phyloP scores from a whole-genome alignment of 352 stramenopile genomes.

The Globisporangium spinosum region DNA sequence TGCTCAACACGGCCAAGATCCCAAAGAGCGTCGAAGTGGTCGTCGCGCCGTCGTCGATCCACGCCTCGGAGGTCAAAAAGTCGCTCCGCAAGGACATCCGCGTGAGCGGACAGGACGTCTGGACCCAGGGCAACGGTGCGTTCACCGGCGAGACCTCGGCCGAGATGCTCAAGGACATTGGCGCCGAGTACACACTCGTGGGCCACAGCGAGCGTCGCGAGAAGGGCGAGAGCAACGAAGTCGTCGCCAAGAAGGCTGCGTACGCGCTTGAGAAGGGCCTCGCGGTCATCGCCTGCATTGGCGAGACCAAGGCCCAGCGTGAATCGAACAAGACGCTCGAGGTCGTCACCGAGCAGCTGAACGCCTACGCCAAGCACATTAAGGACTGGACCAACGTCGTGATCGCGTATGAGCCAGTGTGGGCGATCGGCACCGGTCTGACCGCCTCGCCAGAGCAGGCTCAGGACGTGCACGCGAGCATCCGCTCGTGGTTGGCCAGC shows the following conservation, averaged over 20 bases:
- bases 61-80: constrained; percentile 71
- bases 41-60: constrained; percentile 93
- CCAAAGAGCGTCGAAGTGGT: constrained; percentile 92
- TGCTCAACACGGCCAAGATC: constrained; percentile 85
- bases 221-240: constrained; percentile 89
- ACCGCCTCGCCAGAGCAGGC: constrained; percentile 97
- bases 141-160: constrained; percentile 97
- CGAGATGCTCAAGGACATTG: constrained; percentile 96
- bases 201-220: constrained; percentile 95
- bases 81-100: constrained; percentile 58
- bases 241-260: constrained; percentile 94
- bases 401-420: constrained; percentile 97
- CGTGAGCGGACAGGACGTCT: constrained; percentile 94
- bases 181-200: constrained; percentile 94
- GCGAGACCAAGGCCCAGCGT: constrained; percentile 94
- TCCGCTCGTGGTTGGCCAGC: constrained; percentile 91
- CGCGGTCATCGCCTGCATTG: constrained; percentile 96
- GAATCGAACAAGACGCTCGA: constrained; percentile 92
- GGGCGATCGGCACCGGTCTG: constrained; percentile 97
- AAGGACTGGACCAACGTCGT: constrained; percentile 94
- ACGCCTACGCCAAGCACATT: constrained; percentile 85
- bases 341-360: constrained; percentile 92
- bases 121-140: constrained; percentile 92
- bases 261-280: constrained; percentile 92
- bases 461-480: constrained; percentile 95